These are phyloP conservation scores for Fusarium succisae DNA, from an alignment of 2,329 filamentous ascomycete species.

Conservation along the genomic window DNA sequence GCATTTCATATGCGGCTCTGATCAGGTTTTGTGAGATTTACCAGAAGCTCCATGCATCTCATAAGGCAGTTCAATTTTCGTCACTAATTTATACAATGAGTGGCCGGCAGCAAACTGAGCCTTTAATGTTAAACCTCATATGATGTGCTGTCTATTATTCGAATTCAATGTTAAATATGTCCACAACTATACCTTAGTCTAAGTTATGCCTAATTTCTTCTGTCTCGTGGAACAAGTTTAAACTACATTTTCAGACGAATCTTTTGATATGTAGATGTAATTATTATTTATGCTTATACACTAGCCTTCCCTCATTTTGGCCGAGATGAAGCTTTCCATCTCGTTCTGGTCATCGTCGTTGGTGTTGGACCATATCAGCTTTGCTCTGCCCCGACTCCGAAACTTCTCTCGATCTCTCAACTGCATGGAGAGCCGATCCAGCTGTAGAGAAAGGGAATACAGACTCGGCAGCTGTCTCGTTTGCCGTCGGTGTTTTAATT, in stretches of 20 bases:
- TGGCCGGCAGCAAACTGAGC: not conserved
- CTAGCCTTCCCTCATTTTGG: too few species aligned
- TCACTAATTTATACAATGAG: rapidly evolving
- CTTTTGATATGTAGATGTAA: too few species aligned
- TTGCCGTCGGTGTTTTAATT: not conserved
- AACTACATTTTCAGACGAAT: not conserved
- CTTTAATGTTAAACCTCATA: too few species aligned
- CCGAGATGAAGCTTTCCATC: too few species aligned
- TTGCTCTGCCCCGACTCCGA: not conserved
- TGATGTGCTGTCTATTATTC: too few species aligned
- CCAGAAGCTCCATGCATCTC: not conserved
- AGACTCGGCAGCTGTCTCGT: not conserved
- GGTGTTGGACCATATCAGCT: not conserved
- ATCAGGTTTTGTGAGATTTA: not conserved
- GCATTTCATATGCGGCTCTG: not conserved
- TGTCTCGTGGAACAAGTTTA: not conserved
- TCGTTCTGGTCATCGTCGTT: not conserved
- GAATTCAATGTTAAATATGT: too few species aligned
- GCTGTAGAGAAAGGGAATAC: not conserved
- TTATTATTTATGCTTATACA: too few species aligned
- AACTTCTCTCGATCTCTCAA: not conserved
- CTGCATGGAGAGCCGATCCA: not conserved
- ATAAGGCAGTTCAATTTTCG: not conserved
- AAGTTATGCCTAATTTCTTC: not conserved
- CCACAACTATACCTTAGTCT: not conserved